A percentile compares a stretch with the other conserved stretches of the same genome.
Evolutionary conservation across 768 basidiomycete species (phyloP).

Genomic region (Tubosaeta sp.): DNA sequence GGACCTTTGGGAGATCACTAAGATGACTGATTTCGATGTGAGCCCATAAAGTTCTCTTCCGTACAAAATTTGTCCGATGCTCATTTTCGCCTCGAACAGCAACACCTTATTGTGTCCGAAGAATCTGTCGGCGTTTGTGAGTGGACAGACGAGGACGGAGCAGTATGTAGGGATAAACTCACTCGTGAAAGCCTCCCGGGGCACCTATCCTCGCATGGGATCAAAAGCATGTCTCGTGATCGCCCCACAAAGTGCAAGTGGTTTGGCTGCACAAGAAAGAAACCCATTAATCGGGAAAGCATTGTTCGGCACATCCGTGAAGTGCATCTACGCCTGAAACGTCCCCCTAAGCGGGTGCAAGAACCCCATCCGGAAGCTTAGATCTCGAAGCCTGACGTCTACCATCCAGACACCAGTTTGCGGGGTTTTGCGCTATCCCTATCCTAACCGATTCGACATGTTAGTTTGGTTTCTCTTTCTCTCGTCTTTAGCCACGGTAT

Average conservation of each 20-base stretch:
- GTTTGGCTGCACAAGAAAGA: conserved; percentile 4
- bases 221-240: conserved; percentile 6
- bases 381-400: neutral
- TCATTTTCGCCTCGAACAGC: neutral
- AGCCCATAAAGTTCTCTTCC: neutral
- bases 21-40: neutral
- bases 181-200: neutral
- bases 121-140: neutral
- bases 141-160: conserved; percentile 6
- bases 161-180: conserved; percentile 1
- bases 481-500: neutral
- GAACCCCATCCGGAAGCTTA: neutral
- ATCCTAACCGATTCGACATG: neutral
- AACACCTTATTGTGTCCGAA: neutral
- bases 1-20: neutral
- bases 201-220: conserved; percentile 16
- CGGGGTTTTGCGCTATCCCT: neutral
- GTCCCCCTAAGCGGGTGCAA: neutral
- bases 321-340: conserved; percentile 10
- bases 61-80: neutral
- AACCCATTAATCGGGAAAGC: conserved; percentile 17
- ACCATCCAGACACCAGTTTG: neutral
- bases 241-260: conserved; percentile 1
- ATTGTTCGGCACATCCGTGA: conserved; percentile 18
- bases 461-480: neutral